A percentile compares a stretch with the other conserved stretches of the same genome.
Evolutionary conservation across 768 basidiomycete species (phyloP).

Genomic region (Cubamyces lactineus): DNA sequence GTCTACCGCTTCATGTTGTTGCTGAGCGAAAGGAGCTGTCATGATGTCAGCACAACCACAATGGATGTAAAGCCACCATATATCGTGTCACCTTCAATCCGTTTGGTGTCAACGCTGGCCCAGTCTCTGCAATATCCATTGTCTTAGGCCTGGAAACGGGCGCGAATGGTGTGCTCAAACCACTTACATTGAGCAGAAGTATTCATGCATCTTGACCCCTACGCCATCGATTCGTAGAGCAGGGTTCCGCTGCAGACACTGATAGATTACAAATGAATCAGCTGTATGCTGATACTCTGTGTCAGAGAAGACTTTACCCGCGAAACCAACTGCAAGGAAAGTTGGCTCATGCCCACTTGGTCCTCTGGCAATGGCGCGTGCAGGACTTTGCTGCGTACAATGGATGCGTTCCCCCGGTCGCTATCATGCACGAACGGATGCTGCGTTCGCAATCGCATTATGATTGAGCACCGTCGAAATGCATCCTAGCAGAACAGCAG

Average conservation of each 20-base stretch:
- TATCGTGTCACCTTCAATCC: constrained; percentile 3
- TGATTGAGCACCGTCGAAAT: background rate
- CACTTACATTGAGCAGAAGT: constrained; percentile 39
- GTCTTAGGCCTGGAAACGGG: background rate
- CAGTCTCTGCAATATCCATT: constrained; percentile 9
- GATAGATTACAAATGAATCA: background rate
- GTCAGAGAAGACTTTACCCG: constrained; percentile 38
- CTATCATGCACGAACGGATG: constrained; percentile 41
- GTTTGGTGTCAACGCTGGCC: constrained; percentile 24
- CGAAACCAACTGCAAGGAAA: constrained; percentile 46
- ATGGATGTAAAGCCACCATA: background rate
- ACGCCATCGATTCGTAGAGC: constrained; percentile 45
- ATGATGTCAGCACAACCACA: background rate
- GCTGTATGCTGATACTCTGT: no score
- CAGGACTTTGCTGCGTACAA: constrained; percentile 40
- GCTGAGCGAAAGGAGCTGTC: constrained; percentile 14
- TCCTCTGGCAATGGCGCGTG: constrained; percentile 36
- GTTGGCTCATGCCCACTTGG: constrained; percentile 31
- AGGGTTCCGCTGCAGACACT: constrained; percentile 65
- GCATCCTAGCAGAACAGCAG: background rate
- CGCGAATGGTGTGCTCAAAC: no score
- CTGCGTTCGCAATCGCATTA: constrained; percentile 31
- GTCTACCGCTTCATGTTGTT: background rate
- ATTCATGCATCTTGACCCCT: constrained; percentile 49
- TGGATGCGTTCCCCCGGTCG: constrained; percentile 29